Conservation (phyloP, 2,329 filamentous ascomycete species). For the Colletotrichum sp. region DNA sequence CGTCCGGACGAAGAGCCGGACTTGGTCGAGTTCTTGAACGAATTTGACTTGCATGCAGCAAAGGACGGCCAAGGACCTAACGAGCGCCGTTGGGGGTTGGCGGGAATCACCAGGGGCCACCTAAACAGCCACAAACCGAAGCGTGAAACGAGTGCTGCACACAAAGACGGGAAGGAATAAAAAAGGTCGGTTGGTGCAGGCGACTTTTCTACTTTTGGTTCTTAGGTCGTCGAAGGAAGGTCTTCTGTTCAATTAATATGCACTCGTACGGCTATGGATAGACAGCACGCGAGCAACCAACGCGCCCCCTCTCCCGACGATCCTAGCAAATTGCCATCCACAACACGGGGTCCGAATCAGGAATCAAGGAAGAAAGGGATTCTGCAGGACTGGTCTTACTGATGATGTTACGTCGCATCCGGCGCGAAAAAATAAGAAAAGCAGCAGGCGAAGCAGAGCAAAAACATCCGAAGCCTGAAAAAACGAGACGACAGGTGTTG, state of each 20-base stretch:
- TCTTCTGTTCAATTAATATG: not conserved
- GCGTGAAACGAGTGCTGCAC: conserved; percentile 4
- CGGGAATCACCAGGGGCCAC: not conserved
- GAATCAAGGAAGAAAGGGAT: not conserved
- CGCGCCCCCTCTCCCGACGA: not conserved
- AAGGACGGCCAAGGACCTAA: not conserved
- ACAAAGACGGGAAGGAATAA: not conserved
- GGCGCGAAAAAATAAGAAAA: not conserved
- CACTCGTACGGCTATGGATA: not conserved
- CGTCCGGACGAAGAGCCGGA: not conserved
- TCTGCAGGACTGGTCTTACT: not conserved
- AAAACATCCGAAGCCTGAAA: not conserved
- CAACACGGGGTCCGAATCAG: not conserved
- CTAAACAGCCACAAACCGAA: conserved; percentile 4
- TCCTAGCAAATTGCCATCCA: not conserved
- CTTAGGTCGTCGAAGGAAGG: not conserved
- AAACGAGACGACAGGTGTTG: not conserved
- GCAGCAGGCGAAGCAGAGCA: not conserved
- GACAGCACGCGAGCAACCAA: not conserved
- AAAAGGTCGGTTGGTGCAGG: not conserved
- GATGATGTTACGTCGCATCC: not conserved
- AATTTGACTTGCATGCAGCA: not conserved
- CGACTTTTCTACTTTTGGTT: not conserved
- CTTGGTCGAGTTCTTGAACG: not conserved
- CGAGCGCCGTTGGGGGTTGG: not conserved